Evolutionary conservation across 2,329 filamentous ascomycete species (phyloP).

Genomic region (Paecilomyces dactylethromorphus): DNA sequence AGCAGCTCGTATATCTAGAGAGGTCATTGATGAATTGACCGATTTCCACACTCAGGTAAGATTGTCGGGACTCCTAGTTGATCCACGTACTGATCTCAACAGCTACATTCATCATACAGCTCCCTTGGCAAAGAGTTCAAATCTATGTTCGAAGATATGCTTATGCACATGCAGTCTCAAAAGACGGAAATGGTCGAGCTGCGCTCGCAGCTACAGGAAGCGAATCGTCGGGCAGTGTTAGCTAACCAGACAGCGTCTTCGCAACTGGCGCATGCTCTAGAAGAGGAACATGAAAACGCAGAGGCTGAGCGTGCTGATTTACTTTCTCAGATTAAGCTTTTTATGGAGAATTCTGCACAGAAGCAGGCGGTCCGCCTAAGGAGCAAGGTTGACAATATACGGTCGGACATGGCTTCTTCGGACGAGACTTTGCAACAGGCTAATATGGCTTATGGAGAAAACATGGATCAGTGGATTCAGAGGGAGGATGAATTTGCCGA

Average conservation of each 20-base stretch:
- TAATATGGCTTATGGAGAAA: slow-evolving; percentile 59
- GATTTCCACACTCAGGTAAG: slow-evolving; percentile 67
- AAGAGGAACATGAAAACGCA: slow-evolving; percentile 68
- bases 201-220: slow-evolving; percentile 62
- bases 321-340: slow-evolving; percentile 66
- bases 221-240: slow-evolving; percentile 61
- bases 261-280: slow-evolving; percentile 62
- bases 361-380: slow-evolving; percentile 66
- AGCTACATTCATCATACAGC: slow-evolving; percentile 80
- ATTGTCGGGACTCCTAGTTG: neutral
- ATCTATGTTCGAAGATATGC: slow-evolving; percentile 71
- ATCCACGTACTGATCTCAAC: slow-evolving; percentile 10
- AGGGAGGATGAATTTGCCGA: slow-evolving; percentile 64
- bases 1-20: slow-evolving; percentile 80
- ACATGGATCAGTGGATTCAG: slow-evolving; percentile 68
- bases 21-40: slow-evolving; percentile 78
- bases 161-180: slow-evolving; percentile 68
- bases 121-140: slow-evolving; percentile 82
- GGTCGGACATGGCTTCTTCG: slow-evolving; percentile 58
- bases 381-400: slow-evolving; percentile 56
- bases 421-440: slow-evolving; percentile 60
- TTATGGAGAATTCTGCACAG: slow-evolving; percentile 69
- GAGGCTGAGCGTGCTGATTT: slow-evolving; percentile 68
- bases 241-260: slow-evolving; percentile 62
- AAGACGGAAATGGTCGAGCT: slow-evolving; percentile 69